Conservation (phyloP, 805 yeast genomes). For the Starmerella stigmatis region DNA sequence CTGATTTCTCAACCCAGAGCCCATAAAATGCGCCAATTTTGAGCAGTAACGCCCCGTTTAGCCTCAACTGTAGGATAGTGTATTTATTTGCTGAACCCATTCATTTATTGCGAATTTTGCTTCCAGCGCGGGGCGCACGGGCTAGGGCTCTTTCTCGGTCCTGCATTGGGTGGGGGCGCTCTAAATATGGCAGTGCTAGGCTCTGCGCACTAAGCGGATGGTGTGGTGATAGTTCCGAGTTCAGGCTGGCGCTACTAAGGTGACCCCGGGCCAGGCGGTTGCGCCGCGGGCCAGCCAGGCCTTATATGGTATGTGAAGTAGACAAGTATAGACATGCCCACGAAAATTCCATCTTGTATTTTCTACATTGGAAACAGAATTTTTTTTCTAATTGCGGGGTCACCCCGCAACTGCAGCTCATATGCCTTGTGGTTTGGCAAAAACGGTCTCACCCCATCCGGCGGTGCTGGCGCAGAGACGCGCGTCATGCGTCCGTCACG, state of each 20-base stretch:
- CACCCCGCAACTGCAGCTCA: neutral
- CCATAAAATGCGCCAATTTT: no score
- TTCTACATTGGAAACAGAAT: neutral
- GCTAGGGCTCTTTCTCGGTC: slow-evolving; percentile 1
- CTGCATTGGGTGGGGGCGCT: slow-evolving; percentile 2
- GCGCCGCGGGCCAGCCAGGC: no score
- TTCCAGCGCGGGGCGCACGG: neutral
- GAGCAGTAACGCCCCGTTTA: no score
- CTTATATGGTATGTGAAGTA: no score
- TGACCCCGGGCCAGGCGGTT: no score
- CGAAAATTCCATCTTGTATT: no score
- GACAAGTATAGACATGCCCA: no score
- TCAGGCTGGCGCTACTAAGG: neutral
- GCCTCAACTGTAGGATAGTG: slow-evolving; percentile 5
- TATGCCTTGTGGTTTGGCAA: no score
- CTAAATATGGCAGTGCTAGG: neutral
- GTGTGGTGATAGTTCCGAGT: neutral
- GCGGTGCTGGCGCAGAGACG: no score
- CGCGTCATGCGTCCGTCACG: no score
- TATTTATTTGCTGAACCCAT: slow-evolving; percentile 3
- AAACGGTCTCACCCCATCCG: no score
- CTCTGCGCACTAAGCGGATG: neutral
- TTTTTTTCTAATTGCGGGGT: neutral
- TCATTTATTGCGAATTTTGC: neutral
- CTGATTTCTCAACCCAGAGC: no score